Base-by-base conservation (phyloP, 1,139 yeast genomes). In the Sugiyamaella neomexicana region DNA sequence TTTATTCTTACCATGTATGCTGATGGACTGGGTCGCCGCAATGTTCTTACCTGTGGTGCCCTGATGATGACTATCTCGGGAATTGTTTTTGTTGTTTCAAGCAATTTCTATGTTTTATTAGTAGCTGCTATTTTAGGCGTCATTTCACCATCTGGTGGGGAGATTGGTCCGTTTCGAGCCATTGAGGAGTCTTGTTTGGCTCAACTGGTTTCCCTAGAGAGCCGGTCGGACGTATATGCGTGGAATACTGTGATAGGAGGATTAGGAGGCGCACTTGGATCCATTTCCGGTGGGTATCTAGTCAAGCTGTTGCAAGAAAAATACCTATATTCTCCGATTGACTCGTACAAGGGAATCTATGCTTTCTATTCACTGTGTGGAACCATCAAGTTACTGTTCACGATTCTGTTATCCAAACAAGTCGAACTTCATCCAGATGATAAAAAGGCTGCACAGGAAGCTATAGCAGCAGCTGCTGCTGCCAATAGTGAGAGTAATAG, bases 111-210 rank as follows among this genome's bases (percentile, higher is more conserved):
- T 55, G 58, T 83, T 1, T 70, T 88, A 46, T 70, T 88, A 32
- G 16, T 77, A 3, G 90, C 90, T 3, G 80, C 83, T 1, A 73
- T 75, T n/a, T 55, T 80, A 43, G 85, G 85, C 23, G 77, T 88
- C 8, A 85, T 88, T 5, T 86, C 95, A 1, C 93, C 95, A 0
- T 81, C 88, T 27, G 95, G 95, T 34, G 88, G 83, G 61, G 96
- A 88, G 65, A 86, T 90, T 0, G 96, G 96, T 0, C 96, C 96
- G 0, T 88, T 88, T 68, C 85, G 85, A 64, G 83, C 91, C 1
- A 81, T 88, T 20, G 96, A 88, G 65, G 95, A 88, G 64, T 85
- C 91, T 0, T 78, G 85, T 46, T 75, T 88, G 55, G 91, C 95
- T 0, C 91, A 86, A 68, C 71, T 88, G 60, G 83, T 91, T 0